Base-by-base conservation (phyloP, 345 rosid genomes). In the Pelargonium nanum region DNA sequence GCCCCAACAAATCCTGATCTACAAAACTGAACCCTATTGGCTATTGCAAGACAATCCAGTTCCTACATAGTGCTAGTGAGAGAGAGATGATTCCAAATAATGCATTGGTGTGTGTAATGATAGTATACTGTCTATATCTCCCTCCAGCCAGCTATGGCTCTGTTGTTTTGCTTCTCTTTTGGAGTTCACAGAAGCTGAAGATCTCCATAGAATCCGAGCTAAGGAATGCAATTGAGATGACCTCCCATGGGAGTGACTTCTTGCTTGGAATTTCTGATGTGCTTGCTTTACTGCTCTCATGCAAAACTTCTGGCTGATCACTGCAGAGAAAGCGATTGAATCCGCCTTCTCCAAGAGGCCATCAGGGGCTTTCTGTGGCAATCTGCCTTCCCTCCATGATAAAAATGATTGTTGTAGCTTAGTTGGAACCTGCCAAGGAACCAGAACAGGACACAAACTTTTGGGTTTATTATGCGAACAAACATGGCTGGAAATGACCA, bases 391-490 rank as follows among this genome's bases (percentile, higher is more conserved):
- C 73, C 77, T 88, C 87, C 85, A 73, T n/a, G 77, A 73, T 26
- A 57, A 58, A 79, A 82, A 72, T 9, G 91, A 78, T 22, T 65
- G 66, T 50, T 63, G 80, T 67, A 91, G 65, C 62, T 70, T 53
- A 19, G 80, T 78, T 26, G 94, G 87, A 66, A 88, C 85, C 96
- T 88, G 81, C 66, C 44, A 57, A 62, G 66, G 23, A 54, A 53
- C 50, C 30, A 56, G 22, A 50, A 53, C 13, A 5, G 9, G 4
- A 53, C 8, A 53, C 7, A 53, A 53, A 21, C 21, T 13, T 21
- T 21, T 17, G 21, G n/a, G 9, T 13, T 53, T 53, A 3, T 1
- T 21, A 15, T 13, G 1, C 6, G 6, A 19, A 17, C 56, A 53
- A 53, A 53, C 21, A 1, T 7, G 6, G 15, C n/a, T 13, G 22